Evolutionary conservation across 2,329 filamentous ascomycete genomes (phyloP), one percentile per base, ranked within the genome.

Genomic region (Paracoccidioides lutzii): DNA sequence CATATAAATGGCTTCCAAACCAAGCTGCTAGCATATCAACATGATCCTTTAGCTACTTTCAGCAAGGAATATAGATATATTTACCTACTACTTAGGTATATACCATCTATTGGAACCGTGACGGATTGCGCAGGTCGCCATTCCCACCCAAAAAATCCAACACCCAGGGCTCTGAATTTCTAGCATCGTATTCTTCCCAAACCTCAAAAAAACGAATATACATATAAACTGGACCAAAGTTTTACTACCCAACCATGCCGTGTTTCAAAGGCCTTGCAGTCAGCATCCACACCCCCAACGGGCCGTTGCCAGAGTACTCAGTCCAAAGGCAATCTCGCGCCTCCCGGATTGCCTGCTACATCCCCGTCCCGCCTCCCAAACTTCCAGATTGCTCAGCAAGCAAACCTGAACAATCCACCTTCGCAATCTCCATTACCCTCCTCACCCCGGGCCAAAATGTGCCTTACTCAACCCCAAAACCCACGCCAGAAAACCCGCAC

Each of bases 231-330:
- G 3, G 14, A 14, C 49, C 35, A 53, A 40, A 40, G 33, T 48
- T 14, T 9, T 33, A 28, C 37, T 3, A 6, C 46, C 33, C 37
- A 52, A 55, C 52, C 50, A 87, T 87, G 93, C 93, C 93, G 77
- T 97, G 90, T 82, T 98, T 97, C 78, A 95, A 97, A 78, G 93
- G 93, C 74, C 90, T 98, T 75, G 91, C 93, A 66, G 91, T 97
- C 70, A 95, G 88, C 80, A 94, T 97, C 71, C 93, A 98, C 76
- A 83, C 82, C 46, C 81, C 89, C 63, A 78, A 81, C 63, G 82
- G 82, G 46, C 90, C 93, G 62, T 82, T 98, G 62, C 79, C 90
- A 59, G 93, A 98, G 75, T 85, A 95, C 75, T 91, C 90, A 66
- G 87, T 97, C 64, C 91, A 97, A 76, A 93, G 90, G 70, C 89